Evolutionary conservation across 2,329 filamentous ascomycete genomes (phyloP).

Genomic region (Paecilomyces sp.): DNA sequence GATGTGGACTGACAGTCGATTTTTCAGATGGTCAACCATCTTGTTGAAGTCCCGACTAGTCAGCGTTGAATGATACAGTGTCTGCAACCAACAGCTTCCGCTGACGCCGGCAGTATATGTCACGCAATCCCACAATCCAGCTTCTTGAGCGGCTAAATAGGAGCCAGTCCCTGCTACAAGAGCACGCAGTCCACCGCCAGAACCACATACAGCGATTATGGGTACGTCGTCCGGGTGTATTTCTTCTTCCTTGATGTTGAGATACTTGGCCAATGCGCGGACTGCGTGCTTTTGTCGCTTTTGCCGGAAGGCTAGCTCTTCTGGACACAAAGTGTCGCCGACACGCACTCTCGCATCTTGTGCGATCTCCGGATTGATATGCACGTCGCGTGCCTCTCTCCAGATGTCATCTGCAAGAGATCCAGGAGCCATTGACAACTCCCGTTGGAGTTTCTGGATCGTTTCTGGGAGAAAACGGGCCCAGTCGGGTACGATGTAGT

Average conservation of each 20-base stretch:
- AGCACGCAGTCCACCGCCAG: conserved; percentile 82
- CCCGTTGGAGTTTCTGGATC: conserved; percentile 74
- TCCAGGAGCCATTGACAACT: conserved; percentile 79
- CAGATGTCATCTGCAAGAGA: conserved; percentile 91
- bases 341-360: conserved; percentile 77
- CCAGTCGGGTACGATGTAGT: conserved; percentile 76
- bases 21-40: conserved; percentile 79
- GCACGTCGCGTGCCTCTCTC: conserved; percentile 78
- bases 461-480: conserved; percentile 67
- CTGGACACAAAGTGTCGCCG: conserved; percentile 70
- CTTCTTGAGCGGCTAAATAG: conserved; percentile 73
- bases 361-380: conserved; percentile 77
- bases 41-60: conserved; percentile 58
- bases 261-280: conserved; percentile 72
- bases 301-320: conserved; percentile 69
- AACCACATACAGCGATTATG: conserved; percentile 87
- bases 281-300: conserved; percentile 63
- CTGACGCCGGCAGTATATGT: conserved; percentile 96
- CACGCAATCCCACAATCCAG: conserved; percentile 84
- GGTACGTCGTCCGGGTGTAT: conserved; percentile 93
- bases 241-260: conserved; percentile 67
- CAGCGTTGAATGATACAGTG: conserved; percentile 77
- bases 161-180: conserved; percentile 87
- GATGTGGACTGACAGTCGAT: conserved; percentile 77
- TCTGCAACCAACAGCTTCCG: conserved; percentile 91